Conservation (phyloP, 202 grass and related monocot genomes). For the Sporobolus alterniflorus region DNA sequence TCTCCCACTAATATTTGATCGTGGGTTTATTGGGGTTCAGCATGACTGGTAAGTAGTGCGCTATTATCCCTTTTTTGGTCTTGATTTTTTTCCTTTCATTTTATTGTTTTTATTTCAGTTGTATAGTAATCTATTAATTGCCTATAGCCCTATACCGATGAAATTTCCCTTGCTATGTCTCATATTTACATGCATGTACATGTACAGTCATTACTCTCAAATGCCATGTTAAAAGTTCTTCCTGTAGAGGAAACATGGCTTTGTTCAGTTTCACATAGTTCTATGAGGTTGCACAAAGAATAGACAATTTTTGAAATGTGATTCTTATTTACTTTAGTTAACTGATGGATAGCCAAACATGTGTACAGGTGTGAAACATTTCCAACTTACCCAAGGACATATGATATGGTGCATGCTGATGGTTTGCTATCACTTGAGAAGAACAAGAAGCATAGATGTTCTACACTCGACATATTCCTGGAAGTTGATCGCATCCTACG, state of each 20-base stretch:
- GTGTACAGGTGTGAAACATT: constrained; percentile 93
- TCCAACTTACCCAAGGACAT: constrained; percentile 98
- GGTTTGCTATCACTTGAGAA: constrained; percentile 85
- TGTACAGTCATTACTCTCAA: neutral
- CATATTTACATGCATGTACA: neutral
- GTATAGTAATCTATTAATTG: neutral
- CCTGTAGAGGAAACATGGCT: constrained; percentile 13
- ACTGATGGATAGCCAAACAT: constrained; percentile 36
- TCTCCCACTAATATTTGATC: constrained; percentile 90
- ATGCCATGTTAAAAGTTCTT: constrained; percentile 3
- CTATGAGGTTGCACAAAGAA: neutral
- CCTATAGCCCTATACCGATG: neutral
- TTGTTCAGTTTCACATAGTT: constrained; percentile 3
- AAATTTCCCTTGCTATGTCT: neutral
- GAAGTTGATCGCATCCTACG: constrained; percentile 98
- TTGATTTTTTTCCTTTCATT: neutral
- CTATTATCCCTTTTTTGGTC: neutral
- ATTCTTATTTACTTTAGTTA: constrained; percentile 18
- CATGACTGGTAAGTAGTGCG: constrained; percentile 82
- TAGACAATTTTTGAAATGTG: neutral
- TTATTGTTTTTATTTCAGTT: neutral
- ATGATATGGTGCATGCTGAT: constrained; percentile 98
- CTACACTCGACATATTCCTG: constrained; percentile 87
- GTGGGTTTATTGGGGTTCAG: constrained; percentile 91
- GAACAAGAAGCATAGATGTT: constrained; percentile 65